These are phyloP conservation scores for Aspergillus neotritici DNA, from an alignment of 2,329 filamentous ascomycete genomes.

Conservation along the genomic window DNA sequence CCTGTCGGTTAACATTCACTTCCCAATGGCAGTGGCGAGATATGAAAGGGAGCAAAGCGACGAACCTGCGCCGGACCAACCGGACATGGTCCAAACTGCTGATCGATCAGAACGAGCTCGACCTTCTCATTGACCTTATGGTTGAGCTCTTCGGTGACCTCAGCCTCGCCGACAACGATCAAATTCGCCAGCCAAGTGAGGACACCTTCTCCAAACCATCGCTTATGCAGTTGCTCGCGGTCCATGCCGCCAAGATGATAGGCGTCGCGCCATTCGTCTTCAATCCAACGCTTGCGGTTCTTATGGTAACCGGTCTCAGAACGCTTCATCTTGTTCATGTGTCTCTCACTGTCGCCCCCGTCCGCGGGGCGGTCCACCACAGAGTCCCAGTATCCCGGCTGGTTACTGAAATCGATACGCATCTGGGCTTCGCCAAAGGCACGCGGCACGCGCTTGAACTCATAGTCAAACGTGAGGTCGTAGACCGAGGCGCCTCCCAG, in stretches of 20 bases:
- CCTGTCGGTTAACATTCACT: too few relatives aligned
- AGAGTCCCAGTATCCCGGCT: slow-evolving; percentile 34
- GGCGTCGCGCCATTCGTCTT: slow-evolving; percentile 36
- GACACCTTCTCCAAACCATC: slow-evolving; percentile 32
- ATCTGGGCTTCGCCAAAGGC: slow-evolving; percentile 29
- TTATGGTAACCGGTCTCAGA: slow-evolving; percentile 23
- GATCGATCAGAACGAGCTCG: slow-evolving; percentile 6
- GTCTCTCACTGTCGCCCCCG: slow-evolving; percentile 12
- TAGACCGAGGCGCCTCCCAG: slow-evolving; percentile 19
- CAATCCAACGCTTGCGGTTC: slow-evolving; percentile 35
- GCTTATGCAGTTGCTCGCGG: slow-evolving; percentile 29
- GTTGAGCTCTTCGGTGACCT: slow-evolving; percentile 7
- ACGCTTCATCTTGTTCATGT: slow-evolving; percentile 17
- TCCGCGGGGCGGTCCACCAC: slow-evolving; percentile 18
- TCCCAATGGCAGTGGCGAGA: too few relatives aligned
- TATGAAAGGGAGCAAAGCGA: too few relatives aligned
- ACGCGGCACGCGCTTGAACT: slow-evolving; percentile 31
- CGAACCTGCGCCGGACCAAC: neutral
- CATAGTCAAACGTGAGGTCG: slow-evolving; percentile 40
- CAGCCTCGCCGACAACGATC: neutral
- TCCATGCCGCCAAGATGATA: slow-evolving; percentile 23
- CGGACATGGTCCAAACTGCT: slow-evolving; percentile 9
- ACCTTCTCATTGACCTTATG: slow-evolving; percentile 7
- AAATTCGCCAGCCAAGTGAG: slow-evolving; percentile 25
- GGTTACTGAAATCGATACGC: slow-evolving; percentile 39